Conservation (phyloP, 176 grass and related monocot species). For the Bromus sterilis region DNA sequence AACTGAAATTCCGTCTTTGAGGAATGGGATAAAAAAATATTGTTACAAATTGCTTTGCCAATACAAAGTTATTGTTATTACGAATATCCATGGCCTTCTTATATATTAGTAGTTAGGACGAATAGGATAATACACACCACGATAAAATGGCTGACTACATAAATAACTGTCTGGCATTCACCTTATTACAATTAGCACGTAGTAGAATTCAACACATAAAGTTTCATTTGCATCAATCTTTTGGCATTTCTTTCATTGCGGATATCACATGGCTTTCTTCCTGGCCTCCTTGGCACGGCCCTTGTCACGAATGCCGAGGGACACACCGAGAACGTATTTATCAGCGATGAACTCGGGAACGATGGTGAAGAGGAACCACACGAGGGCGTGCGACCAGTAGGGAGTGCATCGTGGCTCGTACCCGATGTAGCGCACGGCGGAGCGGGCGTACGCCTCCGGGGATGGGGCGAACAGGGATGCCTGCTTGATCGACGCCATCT, state of each 20-base stretch:
- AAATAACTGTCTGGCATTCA: no score
- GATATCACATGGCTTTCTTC: constrained; percentile 14
- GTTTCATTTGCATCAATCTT: no score
- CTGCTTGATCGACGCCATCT: constrained; percentile 46
- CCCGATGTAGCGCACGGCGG: constrained; percentile 50
- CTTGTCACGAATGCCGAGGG: constrained; percentile 29
- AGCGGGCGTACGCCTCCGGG: constrained; percentile 44
- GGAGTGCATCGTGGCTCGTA: constrained; percentile 62
- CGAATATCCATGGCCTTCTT: no score
- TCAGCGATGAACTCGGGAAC: constrained; percentile 27
- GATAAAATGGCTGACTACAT: no score
- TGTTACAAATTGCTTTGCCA: no score
- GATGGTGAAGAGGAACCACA: constrained; percentile 43
- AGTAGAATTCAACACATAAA: no score
- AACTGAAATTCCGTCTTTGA: no score
- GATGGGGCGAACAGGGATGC: constrained; percentile 57
- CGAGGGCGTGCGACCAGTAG: constrained; percentile 57
- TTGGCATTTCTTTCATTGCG: neutral
- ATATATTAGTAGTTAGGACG: no score
- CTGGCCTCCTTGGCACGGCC: constrained; percentile 20
- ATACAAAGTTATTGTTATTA: no score
- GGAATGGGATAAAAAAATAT: no score
- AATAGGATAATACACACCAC: no score
- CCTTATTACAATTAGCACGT: no score
- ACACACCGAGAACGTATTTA: constrained; percentile 11